Evolutionary conservation across 805 yeast genomes (phyloP).

Genomic region (Ogataea allantospora): DNA sequence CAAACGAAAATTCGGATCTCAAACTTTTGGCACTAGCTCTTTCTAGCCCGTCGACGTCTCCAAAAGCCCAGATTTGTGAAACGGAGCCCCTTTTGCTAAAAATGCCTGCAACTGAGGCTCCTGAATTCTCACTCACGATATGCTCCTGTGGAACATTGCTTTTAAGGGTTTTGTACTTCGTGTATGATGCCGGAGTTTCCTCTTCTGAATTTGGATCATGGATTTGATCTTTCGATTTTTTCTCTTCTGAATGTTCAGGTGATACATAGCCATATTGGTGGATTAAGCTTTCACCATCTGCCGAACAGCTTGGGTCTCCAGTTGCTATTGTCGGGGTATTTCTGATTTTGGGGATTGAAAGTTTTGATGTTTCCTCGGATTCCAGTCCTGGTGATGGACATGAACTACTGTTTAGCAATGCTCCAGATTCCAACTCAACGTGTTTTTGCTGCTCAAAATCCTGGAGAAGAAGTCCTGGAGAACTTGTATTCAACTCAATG

Average conservation of each 20-base stretch:
- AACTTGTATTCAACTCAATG: neutral
- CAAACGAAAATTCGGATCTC: slow-evolving; percentile 21
- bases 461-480: neutral
- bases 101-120: slow-evolving; percentile 22
- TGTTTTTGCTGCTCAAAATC: neutral
- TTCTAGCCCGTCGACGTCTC: slow-evolving; percentile 20
- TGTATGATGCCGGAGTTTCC: slow-evolving; percentile 9
- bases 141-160: neutral
- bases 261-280: slow-evolving; percentile 26
- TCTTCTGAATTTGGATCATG: slow-evolving; percentile 8
- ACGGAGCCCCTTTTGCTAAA: slow-evolving; percentile 21
- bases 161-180: slow-evolving; percentile 4
- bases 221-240: neutral
- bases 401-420: too few species aligned
- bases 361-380: slow-evolving; percentile 9
- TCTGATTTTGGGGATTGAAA: slow-evolving; percentile 20
- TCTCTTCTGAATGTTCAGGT: slow-evolving; percentile 7
- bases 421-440: too few species aligned
- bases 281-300: slow-evolving; percentile 23
- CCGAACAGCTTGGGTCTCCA: slow-evolving; percentile 22
- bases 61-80: slow-evolving; percentile 22
- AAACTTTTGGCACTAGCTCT: slow-evolving; percentile 19
- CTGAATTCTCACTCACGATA: slow-evolving; percentile 13
- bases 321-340: slow-evolving; percentile 6
- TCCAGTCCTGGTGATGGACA: slow-evolving; percentile 3